Conservation (phyloP, 73 alveolate genomes). For the Paramecium caudatum region DNA sequence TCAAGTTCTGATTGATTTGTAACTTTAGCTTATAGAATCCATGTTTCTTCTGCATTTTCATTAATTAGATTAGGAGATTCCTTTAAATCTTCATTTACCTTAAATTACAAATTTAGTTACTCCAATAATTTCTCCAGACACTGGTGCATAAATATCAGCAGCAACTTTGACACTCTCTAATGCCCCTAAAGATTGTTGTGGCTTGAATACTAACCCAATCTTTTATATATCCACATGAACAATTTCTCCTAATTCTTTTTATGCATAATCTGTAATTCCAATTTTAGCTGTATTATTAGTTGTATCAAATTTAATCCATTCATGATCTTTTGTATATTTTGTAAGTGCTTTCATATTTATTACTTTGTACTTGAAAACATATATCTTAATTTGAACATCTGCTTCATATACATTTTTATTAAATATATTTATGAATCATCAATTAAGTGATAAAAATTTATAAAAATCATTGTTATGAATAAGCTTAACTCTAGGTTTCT, state of each 20-base stretch:
- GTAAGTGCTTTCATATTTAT: constrained; percentile 43
- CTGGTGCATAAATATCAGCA: constrained; percentile 88
- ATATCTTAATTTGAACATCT: constrained; percentile 17
- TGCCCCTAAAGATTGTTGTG: constrained; percentile 84
- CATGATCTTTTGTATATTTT: constrained; percentile 84
- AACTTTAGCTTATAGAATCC: constrained; percentile 82
- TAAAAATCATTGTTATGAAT: not conserved
- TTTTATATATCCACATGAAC: constrained; percentile 84
- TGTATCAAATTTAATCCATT: constrained; percentile 85
- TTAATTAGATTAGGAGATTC: constrained; percentile 83
- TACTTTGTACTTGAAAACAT: constrained; percentile 51
- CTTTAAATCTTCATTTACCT: constrained; percentile 78
- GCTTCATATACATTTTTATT: constrained; percentile 54
- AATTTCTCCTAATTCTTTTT: constrained; percentile 88
- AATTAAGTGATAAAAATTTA: constrained; percentile 10
- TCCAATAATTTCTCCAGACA: constrained; percentile 81
- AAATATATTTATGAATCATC: constrained; percentile 28
- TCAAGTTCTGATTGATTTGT: constrained; percentile 77
- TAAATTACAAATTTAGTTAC: constrained; percentile 30
- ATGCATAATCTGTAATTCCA: constrained; percentile 90
- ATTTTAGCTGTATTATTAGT: constrained; percentile 81
- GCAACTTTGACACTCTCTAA: constrained; percentile 89
- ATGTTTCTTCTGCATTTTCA: constrained; percentile 82
- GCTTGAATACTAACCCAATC: constrained; percentile 77
- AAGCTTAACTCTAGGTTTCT: constrained; percentile 67